Percentiles rank a stretch among this genome's conserved stretches.
Conservation (phyloP, 352 stramenopile species). For the Pythium aristosporum region DNA sequence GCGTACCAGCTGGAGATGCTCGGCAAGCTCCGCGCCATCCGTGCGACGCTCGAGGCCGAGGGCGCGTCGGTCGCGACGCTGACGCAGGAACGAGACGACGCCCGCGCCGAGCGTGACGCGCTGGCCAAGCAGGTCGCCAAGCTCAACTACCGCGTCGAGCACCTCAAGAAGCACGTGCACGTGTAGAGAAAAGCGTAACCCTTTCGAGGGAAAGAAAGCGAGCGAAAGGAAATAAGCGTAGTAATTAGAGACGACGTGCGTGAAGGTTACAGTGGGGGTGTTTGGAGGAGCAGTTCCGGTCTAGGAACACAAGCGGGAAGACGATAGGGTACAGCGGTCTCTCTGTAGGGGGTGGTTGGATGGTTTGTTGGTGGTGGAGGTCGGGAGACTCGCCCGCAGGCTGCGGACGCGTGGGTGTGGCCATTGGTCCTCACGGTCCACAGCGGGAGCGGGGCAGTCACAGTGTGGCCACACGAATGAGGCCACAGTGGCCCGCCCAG, state of each 20-base stretch:
- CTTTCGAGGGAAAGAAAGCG: background rate
- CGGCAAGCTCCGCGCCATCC: slow-evolving; percentile 55
- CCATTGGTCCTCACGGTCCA: background rate
- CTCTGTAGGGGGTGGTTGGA: slow-evolving; percentile 1
- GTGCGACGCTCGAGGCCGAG: slow-evolving; percentile 53
- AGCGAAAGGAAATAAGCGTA: background rate
- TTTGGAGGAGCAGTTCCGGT: background rate
- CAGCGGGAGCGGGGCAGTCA: no score
- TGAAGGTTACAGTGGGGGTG: background rate
- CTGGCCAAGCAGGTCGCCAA: slow-evolving; percentile 76
- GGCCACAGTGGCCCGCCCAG: no score
- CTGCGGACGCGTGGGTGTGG: background rate
- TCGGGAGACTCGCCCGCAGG: background rate
- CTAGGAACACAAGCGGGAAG: slow-evolving; percentile 1
- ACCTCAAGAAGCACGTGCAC: slow-evolving; percentile 71
- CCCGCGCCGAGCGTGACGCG: slow-evolving; percentile 51
- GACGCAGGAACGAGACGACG: slow-evolving; percentile 58
- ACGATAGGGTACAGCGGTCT: slow-evolving; percentile 4
- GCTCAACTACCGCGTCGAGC: slow-evolving; percentile 75
- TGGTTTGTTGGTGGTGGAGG: background rate
- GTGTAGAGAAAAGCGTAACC: slow-evolving; percentile 29
- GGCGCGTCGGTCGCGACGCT: slow-evolving; percentile 62
- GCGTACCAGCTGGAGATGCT: slow-evolving; percentile 71
- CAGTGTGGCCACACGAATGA: no score
- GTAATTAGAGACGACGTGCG: background rate